A percentile compares a stretch with the other conserved stretches of the same genome.
These are phyloP conservation scores for Pythium coloratum DNA, from an alignment of 352 stramenopile genomes.

Conservation along the genomic window DNA sequence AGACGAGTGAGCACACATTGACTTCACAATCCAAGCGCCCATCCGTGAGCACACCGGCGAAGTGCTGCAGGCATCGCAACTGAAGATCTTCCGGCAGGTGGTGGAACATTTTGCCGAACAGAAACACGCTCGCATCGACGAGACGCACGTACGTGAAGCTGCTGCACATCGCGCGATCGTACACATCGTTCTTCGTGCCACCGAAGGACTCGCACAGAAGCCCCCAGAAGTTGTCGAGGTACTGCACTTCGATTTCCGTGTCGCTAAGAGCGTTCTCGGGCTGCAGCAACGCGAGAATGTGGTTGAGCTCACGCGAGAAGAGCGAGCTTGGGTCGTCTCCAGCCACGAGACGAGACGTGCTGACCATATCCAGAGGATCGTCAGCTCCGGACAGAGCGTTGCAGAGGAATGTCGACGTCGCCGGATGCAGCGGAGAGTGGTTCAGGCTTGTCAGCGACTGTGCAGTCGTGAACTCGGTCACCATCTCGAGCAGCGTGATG, in stretches of 20 bases:
- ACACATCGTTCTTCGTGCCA: constrained; percentile 28
- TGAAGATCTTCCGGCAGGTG: constrained; percentile 83
- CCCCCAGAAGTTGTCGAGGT: constrained; percentile 75
- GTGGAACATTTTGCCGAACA: constrained; percentile 81
- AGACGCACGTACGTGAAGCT: constrained; percentile 81
- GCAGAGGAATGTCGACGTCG: constrained; percentile 64
- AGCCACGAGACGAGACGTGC: constrained; percentile 47
- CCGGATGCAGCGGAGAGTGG: constrained; percentile 54
- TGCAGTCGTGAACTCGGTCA: constrained; percentile 76
- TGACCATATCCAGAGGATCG: constrained; percentile 63
- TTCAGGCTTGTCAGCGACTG: constrained; percentile 75
- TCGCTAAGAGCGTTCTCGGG: constrained; percentile 76
- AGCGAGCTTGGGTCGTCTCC: constrained; percentile 65
- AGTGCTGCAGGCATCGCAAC: constrained; percentile 80
- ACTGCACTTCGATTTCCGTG: constrained; percentile 83
- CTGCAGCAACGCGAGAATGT: constrained; percentile 66
- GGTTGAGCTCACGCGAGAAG: constrained; percentile 79
- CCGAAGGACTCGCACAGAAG: constrained; percentile 36
- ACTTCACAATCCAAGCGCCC: constrained; percentile 61
- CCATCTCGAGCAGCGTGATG: constrained; percentile 72
- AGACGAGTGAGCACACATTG: constrained; percentile 79
- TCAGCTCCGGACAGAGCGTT: constrained; percentile 56
- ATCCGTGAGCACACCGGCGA: constrained; percentile 61
- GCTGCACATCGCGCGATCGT: constrained; percentile 50
- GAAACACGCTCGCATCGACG: constrained; percentile 70